These are phyloP conservation scores for Gastrolobium bilobum DNA, from an alignment of 306 rosid species.

Conservation along the genomic window DNA sequence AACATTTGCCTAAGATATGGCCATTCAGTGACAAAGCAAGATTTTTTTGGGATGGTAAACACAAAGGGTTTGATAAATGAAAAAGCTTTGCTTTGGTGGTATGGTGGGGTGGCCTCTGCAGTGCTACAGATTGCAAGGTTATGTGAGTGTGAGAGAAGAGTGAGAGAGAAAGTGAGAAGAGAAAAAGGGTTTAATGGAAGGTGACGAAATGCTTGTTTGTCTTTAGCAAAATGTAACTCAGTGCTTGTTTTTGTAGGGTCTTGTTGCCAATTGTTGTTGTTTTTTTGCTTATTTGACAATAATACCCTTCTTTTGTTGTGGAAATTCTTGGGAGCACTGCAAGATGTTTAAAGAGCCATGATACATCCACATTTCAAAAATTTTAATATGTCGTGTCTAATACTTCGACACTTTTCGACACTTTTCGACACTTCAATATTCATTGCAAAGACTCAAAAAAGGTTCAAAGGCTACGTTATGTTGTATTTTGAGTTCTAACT, in stretches of 20 bases:
- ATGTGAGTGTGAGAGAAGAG: neutral
- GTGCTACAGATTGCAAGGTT: constrained; percentile 16
- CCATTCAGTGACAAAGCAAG: constrained; percentile 38
- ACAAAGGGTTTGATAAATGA: constrained; percentile 17
- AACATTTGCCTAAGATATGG: constrained; percentile 19
- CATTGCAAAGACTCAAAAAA: too few species aligned
- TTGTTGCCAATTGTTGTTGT: constrained; percentile 23
- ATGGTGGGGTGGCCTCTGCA: constrained; percentile 32
- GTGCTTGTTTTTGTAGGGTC: constrained; percentile 40
- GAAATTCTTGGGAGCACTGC: neutral
- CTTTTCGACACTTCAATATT: too few species aligned
- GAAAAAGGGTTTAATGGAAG: constrained; percentile 48
- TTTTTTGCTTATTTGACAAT: neutral
- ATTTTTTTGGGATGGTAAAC: constrained; percentile 21
- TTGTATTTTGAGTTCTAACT: too few species aligned
- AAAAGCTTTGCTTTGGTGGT: constrained; percentile 52
- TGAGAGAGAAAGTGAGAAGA: neutral
- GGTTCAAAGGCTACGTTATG: too few species aligned
- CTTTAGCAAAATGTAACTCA: constrained; percentile 56
- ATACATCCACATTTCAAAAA: too few species aligned
- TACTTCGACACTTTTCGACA: too few species aligned
- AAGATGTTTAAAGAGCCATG: too few species aligned
- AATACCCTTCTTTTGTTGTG: constrained; percentile 45
- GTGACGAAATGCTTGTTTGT: constrained; percentile 62
- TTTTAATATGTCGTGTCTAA: too few species aligned